Evolutionary conservation across 805 yeast genomes (phyloP).

Genomic region (Saturnispora hagleri): DNA sequence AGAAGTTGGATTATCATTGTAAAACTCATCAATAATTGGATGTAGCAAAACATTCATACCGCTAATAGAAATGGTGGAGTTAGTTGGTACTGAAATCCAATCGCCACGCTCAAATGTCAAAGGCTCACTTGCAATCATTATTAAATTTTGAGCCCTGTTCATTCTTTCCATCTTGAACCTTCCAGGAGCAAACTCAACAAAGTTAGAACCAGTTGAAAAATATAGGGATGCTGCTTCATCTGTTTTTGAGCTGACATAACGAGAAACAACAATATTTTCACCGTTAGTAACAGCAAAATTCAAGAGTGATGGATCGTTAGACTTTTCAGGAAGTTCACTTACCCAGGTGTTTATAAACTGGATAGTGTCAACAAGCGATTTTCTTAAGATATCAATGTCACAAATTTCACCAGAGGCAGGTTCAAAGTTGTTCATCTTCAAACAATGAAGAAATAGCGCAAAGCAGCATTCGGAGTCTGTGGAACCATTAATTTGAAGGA

Average conservation of each 20-base stretch:
- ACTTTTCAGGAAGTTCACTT: conserved; percentile 35
- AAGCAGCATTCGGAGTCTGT: conserved; percentile 96
- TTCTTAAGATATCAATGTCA: conserved; percentile 46
- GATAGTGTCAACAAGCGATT: conserved; percentile 67
- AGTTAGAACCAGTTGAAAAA: conserved; percentile 87
- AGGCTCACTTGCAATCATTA: conserved; percentile 94
- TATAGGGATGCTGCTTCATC: conserved; percentile 96
- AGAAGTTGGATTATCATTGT: conserved; percentile 57
- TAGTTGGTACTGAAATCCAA: conserved; percentile 96
- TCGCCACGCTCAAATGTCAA: conserved; percentile 93
- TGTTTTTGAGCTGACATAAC: conserved; percentile 80
- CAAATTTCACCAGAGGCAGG: conserved; percentile 33
- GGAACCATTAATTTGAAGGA: conserved; percentile 77
- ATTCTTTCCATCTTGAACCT: conserved; percentile 90
- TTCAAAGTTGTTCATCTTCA: conserved; percentile 67
- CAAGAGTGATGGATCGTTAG: conserved; percentile 67
- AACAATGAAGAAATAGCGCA: conserved; percentile 74
- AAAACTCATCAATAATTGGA: conserved; percentile 86
- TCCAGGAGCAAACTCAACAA: conserved; percentile 84
- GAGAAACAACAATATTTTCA: conserved; percentile 68
- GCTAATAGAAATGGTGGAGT: conserved; percentile 71
- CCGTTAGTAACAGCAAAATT: conserved; percentile 97
- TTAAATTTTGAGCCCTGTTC: conserved; percentile 86
- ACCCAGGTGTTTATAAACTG: conserved; percentile 76
- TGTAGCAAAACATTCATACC: conserved; percentile 83